Conservation (phyloP, 371 early-diverging fungal genomes). For the Saksenaea vasiformis region DNA sequence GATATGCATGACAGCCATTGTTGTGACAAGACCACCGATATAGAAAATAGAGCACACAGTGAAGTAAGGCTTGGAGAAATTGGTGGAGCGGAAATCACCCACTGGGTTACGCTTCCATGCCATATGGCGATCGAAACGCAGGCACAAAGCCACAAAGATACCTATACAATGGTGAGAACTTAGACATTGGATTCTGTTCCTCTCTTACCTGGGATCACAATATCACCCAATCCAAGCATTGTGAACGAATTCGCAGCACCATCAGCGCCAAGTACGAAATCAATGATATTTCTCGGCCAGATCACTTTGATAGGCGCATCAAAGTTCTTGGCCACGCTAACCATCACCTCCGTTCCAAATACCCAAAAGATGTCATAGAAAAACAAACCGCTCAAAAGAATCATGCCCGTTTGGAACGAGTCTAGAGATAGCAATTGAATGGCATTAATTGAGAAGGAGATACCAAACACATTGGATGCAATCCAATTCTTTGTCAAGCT, state of each 20-base stretch:
- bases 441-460: slow-evolving; percentile 85
- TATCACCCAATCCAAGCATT: slow-evolving; percentile 98
- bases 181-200: background rate
- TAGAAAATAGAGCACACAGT: slow-evolving; percentile 80
- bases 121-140: slow-evolving; percentile 84
- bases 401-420: slow-evolving; percentile 94
- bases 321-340: slow-evolving; percentile 94
- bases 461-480: slow-evolving; percentile 86
- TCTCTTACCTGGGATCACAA: slow-evolving; percentile 89
- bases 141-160: slow-evolving; percentile 90
- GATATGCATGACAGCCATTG: slow-evolving; percentile 93
- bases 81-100: slow-evolving; percentile 55
- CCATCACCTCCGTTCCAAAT: slow-evolving; percentile 98
- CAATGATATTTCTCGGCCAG: slow-evolving; percentile 81
- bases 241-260: slow-evolving; percentile 62
- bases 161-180: slow-evolving; percentile 36
- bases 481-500: slow-evolving; percentile 91
- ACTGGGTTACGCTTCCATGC: slow-evolving; percentile 53
- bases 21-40: slow-evolving; percentile 81
- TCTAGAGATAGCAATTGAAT: slow-evolving; percentile 89
- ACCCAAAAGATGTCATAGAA: slow-evolving; percentile 99
- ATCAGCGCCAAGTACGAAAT: slow-evolving; percentile 39
- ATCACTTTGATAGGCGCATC: slow-evolving; percentile 97
- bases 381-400: slow-evolving; percentile 90
- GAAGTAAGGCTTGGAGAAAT: slow-evolving; percentile 89